Evolutionary conservation across 768 basidiomycete genomes (phyloP).

Genomic region (Hypholoma sublateritium): DNA sequence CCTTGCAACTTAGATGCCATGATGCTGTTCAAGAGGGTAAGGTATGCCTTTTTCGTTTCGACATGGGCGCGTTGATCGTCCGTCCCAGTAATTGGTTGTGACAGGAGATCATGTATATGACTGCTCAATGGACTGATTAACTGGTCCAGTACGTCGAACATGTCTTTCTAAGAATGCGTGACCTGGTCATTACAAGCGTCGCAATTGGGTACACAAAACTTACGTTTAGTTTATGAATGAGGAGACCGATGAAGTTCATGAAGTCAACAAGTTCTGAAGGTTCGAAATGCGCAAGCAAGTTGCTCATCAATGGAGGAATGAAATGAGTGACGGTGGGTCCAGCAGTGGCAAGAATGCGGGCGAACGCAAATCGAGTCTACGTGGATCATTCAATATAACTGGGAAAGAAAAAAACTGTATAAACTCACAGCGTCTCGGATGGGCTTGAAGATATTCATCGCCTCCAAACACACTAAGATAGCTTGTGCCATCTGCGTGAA

Average conservation of each 20-base stretch:
- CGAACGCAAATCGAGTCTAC: slow-evolving; percentile 91
- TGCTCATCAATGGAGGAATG: slow-evolving; percentile 86
- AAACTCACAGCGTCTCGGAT: slow-evolving; percentile 87
- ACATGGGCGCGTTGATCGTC: slow-evolving; percentile 80
- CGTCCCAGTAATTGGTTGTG: slow-evolving; percentile 81
- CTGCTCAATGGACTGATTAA: slow-evolving; percentile 83
- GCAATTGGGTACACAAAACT: slow-evolving; percentile 13
- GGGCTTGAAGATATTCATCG: slow-evolving; percentile 83
- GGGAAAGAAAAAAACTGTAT: not conserved
- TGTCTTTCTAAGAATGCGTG: slow-evolving; percentile 55
- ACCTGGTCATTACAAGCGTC: not conserved
- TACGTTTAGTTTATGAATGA: slow-evolving; percentile 91
- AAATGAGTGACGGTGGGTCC: slow-evolving; percentile 84
- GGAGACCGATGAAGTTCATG: slow-evolving; percentile 89
- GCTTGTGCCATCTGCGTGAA: slow-evolving; percentile 87
- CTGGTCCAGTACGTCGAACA: slow-evolving; percentile 88
- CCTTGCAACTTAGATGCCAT: slow-evolving; percentile 79
- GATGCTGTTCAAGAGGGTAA: slow-evolving; percentile 77
- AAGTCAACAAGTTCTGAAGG: slow-evolving; percentile 93
- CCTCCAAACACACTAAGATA: slow-evolving; percentile 82
- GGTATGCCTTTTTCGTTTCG: slow-evolving; percentile 88
- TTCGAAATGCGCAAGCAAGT: slow-evolving; percentile 90
- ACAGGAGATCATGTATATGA: slow-evolving; percentile 77
- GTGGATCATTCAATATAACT: not conserved
- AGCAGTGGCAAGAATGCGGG: slow-evolving; percentile 87